phyloP scores from a whole-genome alignment of 2,329 filamentous ascomycete species.

The Fusarium sp. region DNA sequence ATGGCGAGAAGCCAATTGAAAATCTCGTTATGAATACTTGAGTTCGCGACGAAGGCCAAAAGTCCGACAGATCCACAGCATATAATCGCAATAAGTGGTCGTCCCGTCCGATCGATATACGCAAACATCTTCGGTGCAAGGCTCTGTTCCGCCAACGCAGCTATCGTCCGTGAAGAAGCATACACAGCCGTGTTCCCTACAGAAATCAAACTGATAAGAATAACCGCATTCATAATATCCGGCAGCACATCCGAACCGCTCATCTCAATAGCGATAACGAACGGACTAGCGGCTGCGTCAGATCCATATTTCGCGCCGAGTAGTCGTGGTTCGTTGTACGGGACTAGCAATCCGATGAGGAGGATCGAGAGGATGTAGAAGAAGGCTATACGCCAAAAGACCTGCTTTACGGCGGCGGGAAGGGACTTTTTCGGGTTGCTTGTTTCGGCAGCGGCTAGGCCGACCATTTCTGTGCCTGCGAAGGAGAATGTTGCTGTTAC shows the following conservation, averaged over 20 bases:
- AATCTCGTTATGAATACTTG: slow-evolving; percentile 67
- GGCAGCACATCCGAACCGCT: slow-evolving; percentile 83
- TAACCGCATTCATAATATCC: slow-evolving; percentile 93
- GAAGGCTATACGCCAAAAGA: slow-evolving; percentile 91
- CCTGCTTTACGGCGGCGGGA: slow-evolving; percentile 88
- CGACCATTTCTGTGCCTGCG: slow-evolving; percentile 79
- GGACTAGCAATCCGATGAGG: slow-evolving; percentile 84
- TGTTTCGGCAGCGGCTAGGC: slow-evolving; percentile 80
- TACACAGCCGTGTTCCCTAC: slow-evolving; percentile 93
- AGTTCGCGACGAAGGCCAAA: slow-evolving; percentile 79
- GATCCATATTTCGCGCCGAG: slow-evolving; percentile 64
- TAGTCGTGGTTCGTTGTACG: slow-evolving; percentile 73
- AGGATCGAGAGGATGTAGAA: slow-evolving; percentile 89
- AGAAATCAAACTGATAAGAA: slow-evolving; percentile 89
- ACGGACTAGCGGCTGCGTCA: slow-evolving; percentile 83
- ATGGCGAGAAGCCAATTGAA: slow-evolving; percentile 85
- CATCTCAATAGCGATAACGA: slow-evolving; percentile 89
- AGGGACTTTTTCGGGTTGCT: slow-evolving; percentile 81
- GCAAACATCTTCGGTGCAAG: slow-evolving; percentile 80
- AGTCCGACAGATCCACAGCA: slow-evolving; percentile 75
- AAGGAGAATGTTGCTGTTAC: slow-evolving; percentile 81
- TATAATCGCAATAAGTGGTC: slow-evolving; percentile 78
- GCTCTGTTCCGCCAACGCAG: slow-evolving; percentile 56
- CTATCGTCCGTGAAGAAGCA: slow-evolving; percentile 74
- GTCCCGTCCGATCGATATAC: slow-evolving; percentile 84